These are phyloP conservation scores for Periconia sp. DNA, from an alignment of 2,329 filamentous ascomycete species.

Conservation along the genomic window DNA sequence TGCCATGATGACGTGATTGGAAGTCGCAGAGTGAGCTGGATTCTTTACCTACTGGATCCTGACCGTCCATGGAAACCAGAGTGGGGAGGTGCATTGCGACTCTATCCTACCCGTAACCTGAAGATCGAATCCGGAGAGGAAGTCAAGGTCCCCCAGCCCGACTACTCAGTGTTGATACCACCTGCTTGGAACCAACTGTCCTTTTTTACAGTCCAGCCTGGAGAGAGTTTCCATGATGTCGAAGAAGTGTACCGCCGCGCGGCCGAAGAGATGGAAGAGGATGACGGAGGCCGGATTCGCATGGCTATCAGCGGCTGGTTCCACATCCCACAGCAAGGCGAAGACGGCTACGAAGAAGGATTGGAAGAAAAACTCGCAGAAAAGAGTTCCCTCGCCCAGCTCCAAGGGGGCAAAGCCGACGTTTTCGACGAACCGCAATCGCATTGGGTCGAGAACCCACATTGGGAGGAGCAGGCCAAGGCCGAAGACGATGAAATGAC, in stretches of 20 bases:
- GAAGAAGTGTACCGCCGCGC: slow-evolving; percentile 86
- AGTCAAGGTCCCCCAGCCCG: slow-evolving; percentile 77
- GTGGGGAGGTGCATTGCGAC: slow-evolving; percentile 88
- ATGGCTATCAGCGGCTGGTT: slow-evolving; percentile 99
- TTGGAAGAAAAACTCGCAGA: slow-evolving; percentile 85
- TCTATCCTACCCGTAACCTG: slow-evolving; percentile 72
- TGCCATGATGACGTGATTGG: slow-evolving; percentile 99
- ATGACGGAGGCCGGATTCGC: slow-evolving; percentile 75
- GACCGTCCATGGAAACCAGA: slow-evolving; percentile 85
- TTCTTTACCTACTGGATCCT: slow-evolving; percentile 91
- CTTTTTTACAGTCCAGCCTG: slow-evolving; percentile 97
- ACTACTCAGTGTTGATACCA: slow-evolving; percentile 80
- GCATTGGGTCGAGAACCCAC: slow-evolving; percentile 52
- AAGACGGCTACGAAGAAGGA: slow-evolving; percentile 87
- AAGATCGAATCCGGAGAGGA: slow-evolving; percentile 70
- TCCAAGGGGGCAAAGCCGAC: slow-evolving; percentile 82
- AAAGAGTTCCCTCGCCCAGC: slow-evolving; percentile 87
- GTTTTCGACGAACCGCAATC: slow-evolving; percentile 80
- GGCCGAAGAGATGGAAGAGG: slow-evolving; percentile 61
- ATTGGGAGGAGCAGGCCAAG: slow-evolving; percentile 38
- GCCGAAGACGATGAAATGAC: slow-evolving; percentile 63
- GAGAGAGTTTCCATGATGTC: slow-evolving; percentile 98
- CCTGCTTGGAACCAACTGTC: slow-evolving; percentile 97
- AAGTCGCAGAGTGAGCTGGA: slow-evolving; percentile 94
- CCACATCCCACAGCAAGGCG: slow-evolving; percentile 92